Base-by-base conservation (phyloP, 306 rosid species). In the Rosa persica region DNA sequence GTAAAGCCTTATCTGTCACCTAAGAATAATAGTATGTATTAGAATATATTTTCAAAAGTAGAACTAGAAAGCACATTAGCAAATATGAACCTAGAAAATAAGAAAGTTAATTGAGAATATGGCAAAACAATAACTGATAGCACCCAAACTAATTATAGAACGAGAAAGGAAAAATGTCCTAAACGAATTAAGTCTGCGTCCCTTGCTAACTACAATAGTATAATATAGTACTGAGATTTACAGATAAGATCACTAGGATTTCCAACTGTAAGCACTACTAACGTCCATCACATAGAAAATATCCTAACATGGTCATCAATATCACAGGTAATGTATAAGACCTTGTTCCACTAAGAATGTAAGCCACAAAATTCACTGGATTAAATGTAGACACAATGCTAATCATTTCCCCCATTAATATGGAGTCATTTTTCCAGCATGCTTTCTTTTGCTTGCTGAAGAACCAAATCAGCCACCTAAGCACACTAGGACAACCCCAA, bases 1-100 rank as follows among this genome's bases (percentile, higher is more conserved):
- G 91, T 87, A 95, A 89, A 82, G 92, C 89, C 86, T 86, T 88
- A 87, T 95, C 98, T 80, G 98, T 95, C 74, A 95, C 98, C 98
- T 95, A 86, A 20, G 43, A 80, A 58, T 58, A 78, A 67, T n/a
- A 60, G 16, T 46, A 44, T 39, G 72, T 20, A 47, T 65, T 30
- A 48, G n/a, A 70, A 15, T 38, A 66, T 8, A 38, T 38, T 8
- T 39, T 66, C 27, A 9, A 62, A 61, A 36, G 25, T 66, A 17
- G 23, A 66, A 38, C 13, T 3, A 11, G 12, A 70, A 48, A 60
- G 23, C 55, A 52, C 5, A 25, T 57, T 13, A 67, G 34, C 36
- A 42, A 20, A 20, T 38, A 17, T 10, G 3, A 68, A 68, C 52
- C 20, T 12, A n/a, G 20, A 61, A 61, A 12, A n/a, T 11, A 40